A percentile compares a stretch with the other conserved stretches of the same genome.
phyloP scores from a whole-genome alignment of 177 flowering plant genomes.

The Tripterygium wilfordii region DNA sequence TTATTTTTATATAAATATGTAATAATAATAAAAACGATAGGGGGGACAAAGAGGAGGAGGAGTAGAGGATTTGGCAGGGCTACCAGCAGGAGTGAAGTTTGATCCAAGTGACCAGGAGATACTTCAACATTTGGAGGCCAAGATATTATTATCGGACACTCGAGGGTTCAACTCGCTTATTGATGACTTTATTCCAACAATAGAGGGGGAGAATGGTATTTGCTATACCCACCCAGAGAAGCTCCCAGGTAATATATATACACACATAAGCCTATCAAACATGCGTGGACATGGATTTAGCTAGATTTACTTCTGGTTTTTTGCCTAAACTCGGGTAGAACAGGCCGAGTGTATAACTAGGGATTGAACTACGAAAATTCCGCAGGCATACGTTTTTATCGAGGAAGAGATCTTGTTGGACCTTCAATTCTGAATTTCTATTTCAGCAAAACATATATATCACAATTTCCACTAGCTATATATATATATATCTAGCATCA shows the following conservation, averaged over 20 bases:
- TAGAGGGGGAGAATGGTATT: constrained; percentile 84
- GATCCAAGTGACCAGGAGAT: constrained; percentile 89
- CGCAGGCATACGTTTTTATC: no score
- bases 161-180: constrained; percentile 68
- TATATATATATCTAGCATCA: no score
- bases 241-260: constrained; percentile 59
- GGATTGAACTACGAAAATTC: no score
- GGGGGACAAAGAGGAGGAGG: constrained; percentile 7
- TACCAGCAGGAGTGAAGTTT: constrained; percentile 95
- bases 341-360: no score
- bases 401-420: no score
- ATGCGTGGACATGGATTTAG: no score
- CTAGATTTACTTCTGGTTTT: no score
- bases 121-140: constrained; percentile 81
- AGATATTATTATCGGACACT: constrained; percentile 39
- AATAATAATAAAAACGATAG: background rate
- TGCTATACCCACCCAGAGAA: constrained; percentile 94
- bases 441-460: no score
- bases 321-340: no score
- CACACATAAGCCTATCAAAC: no score
- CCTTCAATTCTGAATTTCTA: no score
- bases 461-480: no score
- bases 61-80: constrained; percentile 68
- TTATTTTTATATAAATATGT: background rate
- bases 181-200: constrained; percentile 82